Evolutionary conservation across 768 basidiomycete species (phyloP), one percentile per base, ranked within the genome.

Genomic region (Gloeostereum incarnatum): DNA sequence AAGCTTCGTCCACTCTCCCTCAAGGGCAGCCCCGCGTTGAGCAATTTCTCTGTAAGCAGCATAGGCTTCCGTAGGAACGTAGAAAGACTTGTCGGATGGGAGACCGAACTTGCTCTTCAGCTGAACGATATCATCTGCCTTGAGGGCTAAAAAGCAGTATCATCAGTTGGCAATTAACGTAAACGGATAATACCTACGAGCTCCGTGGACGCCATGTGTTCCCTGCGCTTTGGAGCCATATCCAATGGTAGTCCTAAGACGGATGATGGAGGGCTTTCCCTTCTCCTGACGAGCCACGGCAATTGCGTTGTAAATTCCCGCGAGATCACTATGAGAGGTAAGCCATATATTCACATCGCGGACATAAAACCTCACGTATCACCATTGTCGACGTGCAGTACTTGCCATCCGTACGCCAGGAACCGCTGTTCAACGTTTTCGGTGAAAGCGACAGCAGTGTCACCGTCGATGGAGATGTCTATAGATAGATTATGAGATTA

Each of bases 401-500:
- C 89, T 46, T 96, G 84, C 93, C 93, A 97, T 39, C 87, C 90
- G 60, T 96, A 96, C 2, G 93, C 58, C 55, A 79, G 63, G 72
- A 92, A 96, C 40, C 93, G 80, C 55, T 81, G 78, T 49, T 74
- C 77, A 39, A 94, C 90, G 50, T 96, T 78, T 62, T 97, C 93
- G 30, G 93, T 97, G 71, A 97, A 97, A 13, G 93, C 85, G 40
- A 81, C 72, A 40, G 77, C 77, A 46, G 92, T 97, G 62, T 90
- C 78, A 46, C 93, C 93, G 56, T 97, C 93, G 51, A 97, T 96
- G 46, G 93, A 89, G 59, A 97, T 97, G 59, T 91, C 87, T 91
- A 46, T 39, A 33, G 32, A 35, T 35, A 23, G 13, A 31, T 32
- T 38, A 35, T 43, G 24, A 48, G 42, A 45, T 8, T 40, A 5